Percentiles rank a stretch among this genome's conserved stretches.
Evolutionary conservation across 352 stramenopile species (phyloP).

Genomic region (Phytophthora cajani): DNA sequence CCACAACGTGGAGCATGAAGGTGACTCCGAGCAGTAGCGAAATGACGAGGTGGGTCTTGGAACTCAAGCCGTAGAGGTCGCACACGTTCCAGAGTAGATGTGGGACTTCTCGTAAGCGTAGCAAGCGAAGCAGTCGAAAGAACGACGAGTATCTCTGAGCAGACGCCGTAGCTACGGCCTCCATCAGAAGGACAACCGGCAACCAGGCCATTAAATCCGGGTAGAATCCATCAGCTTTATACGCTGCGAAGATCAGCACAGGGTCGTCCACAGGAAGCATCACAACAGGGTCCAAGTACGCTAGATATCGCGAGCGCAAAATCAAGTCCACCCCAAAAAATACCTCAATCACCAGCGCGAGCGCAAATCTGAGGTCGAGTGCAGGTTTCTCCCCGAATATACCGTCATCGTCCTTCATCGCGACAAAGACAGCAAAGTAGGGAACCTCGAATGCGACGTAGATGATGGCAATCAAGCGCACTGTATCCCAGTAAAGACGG

Average conservation of each 20-base stretch:
- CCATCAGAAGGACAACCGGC: constrained; percentile 54
- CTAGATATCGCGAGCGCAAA: constrained; percentile 60
- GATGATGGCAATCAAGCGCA: constrained; percentile 52
- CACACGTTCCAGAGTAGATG: constrained; percentile 54
- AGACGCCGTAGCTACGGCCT: constrained; percentile 36
- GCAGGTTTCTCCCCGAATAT: constrained; percentile 50
- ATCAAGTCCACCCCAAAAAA: constrained; percentile 64
- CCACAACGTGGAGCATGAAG: constrained; percentile 62
- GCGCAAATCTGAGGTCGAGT: constrained; percentile 39
- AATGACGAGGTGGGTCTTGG: constrained; percentile 55
- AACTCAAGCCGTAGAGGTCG: constrained; percentile 70
- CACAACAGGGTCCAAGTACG: constrained; percentile 62
- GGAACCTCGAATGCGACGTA: constrained; percentile 74
- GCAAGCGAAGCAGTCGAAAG: constrained; percentile 53
- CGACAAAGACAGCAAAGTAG: constrained; percentile 76
- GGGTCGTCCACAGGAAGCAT: constrained; percentile 65
- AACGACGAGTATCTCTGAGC: constrained; percentile 43
- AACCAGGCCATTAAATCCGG: constrained; percentile 55
- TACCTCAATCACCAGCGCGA: constrained; percentile 51
- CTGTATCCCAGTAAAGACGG: constrained; percentile 61
- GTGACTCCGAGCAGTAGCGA: constrained; percentile 60
- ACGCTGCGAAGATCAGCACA: constrained; percentile 60
- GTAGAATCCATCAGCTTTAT: constrained; percentile 62
- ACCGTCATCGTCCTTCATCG: constrained; percentile 55
- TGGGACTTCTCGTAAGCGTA: constrained; percentile 53